Conservation (phyloP, 306 rosid genomes). For the Senna siamea region DNA sequence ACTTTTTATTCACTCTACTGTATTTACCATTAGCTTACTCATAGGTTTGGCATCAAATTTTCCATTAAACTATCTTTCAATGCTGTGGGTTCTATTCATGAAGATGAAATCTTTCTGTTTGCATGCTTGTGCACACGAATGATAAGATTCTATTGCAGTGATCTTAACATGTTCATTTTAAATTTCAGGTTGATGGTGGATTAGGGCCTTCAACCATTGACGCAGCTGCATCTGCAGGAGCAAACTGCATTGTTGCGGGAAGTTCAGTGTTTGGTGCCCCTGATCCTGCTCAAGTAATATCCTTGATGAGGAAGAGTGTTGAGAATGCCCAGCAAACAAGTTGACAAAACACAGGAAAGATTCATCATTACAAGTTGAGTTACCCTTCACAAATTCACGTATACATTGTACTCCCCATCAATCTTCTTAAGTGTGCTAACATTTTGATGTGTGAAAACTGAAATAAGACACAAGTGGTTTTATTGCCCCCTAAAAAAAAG, state of each 20-base stretch:
- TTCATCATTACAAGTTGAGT: conserved; percentile 17
- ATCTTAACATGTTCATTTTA: conserved; percentile 28
- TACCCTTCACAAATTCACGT: not conserved
- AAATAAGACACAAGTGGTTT: conserved; percentile 32
- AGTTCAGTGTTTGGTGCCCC: conserved; percentile 96
- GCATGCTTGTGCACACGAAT: conserved; percentile 1
- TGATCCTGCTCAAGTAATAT: conserved; percentile 78
- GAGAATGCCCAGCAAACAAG: conserved; percentile 60
- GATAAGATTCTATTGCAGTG: conserved; percentile 3
- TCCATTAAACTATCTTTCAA: not conserved
- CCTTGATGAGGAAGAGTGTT: conserved; percentile 68
- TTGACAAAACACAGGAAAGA: conserved; percentile 40
- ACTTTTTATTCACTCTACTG: conserved; percentile 5
- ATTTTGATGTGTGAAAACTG: not conserved
- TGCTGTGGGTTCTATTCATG: conserved; percentile 10
- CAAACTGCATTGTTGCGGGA: conserved; percentile 96
- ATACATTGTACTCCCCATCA: not conserved
- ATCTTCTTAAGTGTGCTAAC: not conserved
- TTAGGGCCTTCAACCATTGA: conserved; percentile 93
- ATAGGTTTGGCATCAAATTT: conserved; percentile 2
- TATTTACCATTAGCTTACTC: not conserved
- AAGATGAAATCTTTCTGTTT: conserved; percentile 19
- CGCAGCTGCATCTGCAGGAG: conserved; percentile 80
- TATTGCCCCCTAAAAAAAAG: no score
- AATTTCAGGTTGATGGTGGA: conserved; percentile 92